phyloP scores from a whole-genome alignment of 768 basidiomycete genomes.

The Aureoboletus auriporus region DNA sequence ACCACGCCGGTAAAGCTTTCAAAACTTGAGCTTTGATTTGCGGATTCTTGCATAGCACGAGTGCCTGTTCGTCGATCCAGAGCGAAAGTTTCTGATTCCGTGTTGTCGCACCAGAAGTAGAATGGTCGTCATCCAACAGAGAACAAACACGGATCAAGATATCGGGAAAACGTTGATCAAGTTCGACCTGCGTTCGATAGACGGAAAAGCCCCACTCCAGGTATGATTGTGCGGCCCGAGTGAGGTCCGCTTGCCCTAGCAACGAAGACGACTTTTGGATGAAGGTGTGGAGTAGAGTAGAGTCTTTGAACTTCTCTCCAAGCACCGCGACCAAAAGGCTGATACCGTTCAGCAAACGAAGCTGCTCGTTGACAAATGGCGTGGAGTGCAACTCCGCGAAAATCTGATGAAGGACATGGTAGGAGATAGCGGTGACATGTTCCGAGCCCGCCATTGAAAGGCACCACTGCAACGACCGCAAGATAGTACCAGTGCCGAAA shows the following conservation, averaged over 20 bases:
- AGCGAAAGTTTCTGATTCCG: conserved; percentile 47
- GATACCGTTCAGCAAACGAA: conserved; percentile 68
- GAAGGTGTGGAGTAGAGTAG: conserved; percentile 62
- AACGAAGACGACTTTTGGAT: conserved; percentile 64
- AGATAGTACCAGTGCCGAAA: conserved; percentile 44
- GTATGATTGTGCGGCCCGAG: conserved; percentile 66
- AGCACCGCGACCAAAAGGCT: conserved; percentile 70
- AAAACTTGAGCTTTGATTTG: conserved; percentile 40
- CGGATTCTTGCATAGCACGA: conserved; percentile 37
- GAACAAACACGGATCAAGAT: conserved; percentile 67
- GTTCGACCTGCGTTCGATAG: conserved; percentile 39
- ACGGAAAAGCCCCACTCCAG: conserved; percentile 70
- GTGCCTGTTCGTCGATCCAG: conserved; percentile 62
- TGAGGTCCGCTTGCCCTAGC: conserved; percentile 64
- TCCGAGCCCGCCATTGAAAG: conserved; percentile 36
- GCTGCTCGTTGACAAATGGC: conserved; percentile 80
- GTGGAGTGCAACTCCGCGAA: conserved; percentile 62
- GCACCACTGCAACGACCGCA: conserved; percentile 63
- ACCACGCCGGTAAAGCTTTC: conserved; percentile 72
- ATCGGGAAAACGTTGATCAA: conserved; percentile 56
- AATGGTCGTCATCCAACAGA: conserved; percentile 52
- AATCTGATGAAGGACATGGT: conserved; percentile 73
- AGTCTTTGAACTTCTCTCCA: conserved; percentile 49
- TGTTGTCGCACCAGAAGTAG: conserved; percentile 23
- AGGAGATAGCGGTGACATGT: conserved; percentile 56